Evolutionary conservation across 805 yeast species (phyloP), one percentile per base, ranked within the genome.

Genomic region (Sungouiella blattae): DNA sequence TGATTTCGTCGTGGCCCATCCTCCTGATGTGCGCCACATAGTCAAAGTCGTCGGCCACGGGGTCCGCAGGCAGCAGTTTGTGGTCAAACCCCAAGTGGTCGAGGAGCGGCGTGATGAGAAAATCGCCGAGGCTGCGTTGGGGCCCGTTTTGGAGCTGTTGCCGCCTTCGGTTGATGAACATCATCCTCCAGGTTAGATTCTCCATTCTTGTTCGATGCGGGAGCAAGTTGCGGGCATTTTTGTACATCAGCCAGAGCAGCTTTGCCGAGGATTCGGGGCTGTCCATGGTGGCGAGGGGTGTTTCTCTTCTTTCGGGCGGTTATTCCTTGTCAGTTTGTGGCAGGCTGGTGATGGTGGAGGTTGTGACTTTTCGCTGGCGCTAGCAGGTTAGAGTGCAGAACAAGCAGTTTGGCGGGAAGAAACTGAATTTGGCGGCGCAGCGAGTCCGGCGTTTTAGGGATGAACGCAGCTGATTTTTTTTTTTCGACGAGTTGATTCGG

Each of bases 181-280:
- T 82, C 77, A 87, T 73, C 40, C 96, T 65, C 96, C 96, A 87
- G 7, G 94, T 80, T 36, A 87, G 59, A 54, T 88, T 88, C 52
- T 84, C 87, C 80, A 88, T 83, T 33, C 96, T 66, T 18, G 77
- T 73, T 36, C 75, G 73, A 55, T 85, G 79, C 1, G 95, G 95
- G 26, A 88, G 61, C 9, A 81, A 70, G 8, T 85, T 80, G 45
- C 77, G 78, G 11, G 95, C 94, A 44, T 74, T 75, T 33, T 82
- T 69, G 59, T 88, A 88, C 81, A 88, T 75, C 52, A 78, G 78
- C 95, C 95, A 88, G 15, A 87, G 55, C 39, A 44, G 53, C 31
- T 57, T 64, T 30, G 49, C 44, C 22, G 47, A 37, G 37, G 40
- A 39, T 28, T 41, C 44, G 4, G 38, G 40, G n/a, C 34, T 43